Base-by-base conservation (phyloP, 208 protist genomes). In the Acanthamoeba healyi region DNA sequence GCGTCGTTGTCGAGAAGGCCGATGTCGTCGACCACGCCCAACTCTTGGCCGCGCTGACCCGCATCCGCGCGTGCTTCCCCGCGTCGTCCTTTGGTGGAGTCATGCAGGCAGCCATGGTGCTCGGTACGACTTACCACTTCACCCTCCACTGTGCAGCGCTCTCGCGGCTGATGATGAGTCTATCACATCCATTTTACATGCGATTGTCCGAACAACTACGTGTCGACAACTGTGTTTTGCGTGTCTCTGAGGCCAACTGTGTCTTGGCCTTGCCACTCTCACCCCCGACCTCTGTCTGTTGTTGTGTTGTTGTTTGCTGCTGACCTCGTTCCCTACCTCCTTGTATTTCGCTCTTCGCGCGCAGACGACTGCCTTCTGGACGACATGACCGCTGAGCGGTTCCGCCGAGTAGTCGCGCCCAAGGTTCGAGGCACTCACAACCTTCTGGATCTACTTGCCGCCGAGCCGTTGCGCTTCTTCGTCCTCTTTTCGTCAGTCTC, bases 141-240 rank as follows among this genome's bases (percentile, higher is more conserved):
- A n/a, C n/a, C n/a, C n/a, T n/a, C n/a, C n/a, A n/a, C n/a, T n/a
- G n/a, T n/a, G n/a, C n/a, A n/a, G n/a, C n/a, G n/a, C n/a, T n/a
- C n/a, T n/a, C n/a, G n/a, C n/a, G n/a, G n/a, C n/a, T n/a, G n/a
- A n/a, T n/a, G n/a, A n/a, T n/a, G n/a, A n/a, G n/a, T n/a, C n/a
- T n/a, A n/a, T n/a, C n/a, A n/a, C n/a, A n/a, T n/a, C n/a, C n/a
- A n/a, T n/a, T n/a, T n/a, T n/a, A n/a, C n/a, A n/a, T n/a, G n/a
- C n/a, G n/a, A n/a, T n/a, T n/a, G n/a, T n/a, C n/a, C 22, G 95
- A 65, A 46, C 84, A 96, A 5, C 94, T 95, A 32, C 95, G 94
- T 49, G 51, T 92, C 4, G 93, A 88, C 26, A 93, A 49, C 24
- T 0, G n/a, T 1, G 26, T 96, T 3, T 58, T 58, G 51, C 19